Evolutionary conservation across 2,329 filamentous ascomycete genomes (phyloP), one percentile per base, ranked within the genome.

Genomic region (Eurotiales sp.): DNA sequence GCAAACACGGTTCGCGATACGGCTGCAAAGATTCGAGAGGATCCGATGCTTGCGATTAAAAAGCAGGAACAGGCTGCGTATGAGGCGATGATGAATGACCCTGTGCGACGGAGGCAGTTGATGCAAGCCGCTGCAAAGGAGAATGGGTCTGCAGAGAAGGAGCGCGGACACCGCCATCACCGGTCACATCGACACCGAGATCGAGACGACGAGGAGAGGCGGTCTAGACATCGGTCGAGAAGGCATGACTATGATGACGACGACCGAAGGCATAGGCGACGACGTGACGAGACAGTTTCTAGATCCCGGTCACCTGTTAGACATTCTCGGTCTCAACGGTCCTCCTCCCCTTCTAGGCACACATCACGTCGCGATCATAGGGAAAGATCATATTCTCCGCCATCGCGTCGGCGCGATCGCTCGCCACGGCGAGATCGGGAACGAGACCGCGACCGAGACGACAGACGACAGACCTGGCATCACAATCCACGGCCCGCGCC

Each of bases 31-130:
- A 85, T 97, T 42, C 80, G 90, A 57, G 88, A 95, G 58, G 93
- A 99, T 65, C 93, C 93, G 0, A 78, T 99, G 62, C 75, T 97
- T 29, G 89, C 91, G 21, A 96, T 99, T 68, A 96, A 95, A 77
- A 87, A 85, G 66, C 87, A 95, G 65, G 91, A 97, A 66, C 88
- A 92, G 68, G 85, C 85, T 23, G 85, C 87, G 1, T 89, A 90
- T 65, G 82, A 90, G 52, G 69, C 67, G 19, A 67, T 70, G 64
- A 72, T 77, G 54, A 76, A 74, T 48, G 72, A 76, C 57, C 65
- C 72, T 8, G 59, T 70, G 21, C 67, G 69, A 34, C 60, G 67
- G 47, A 64, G 60, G 53, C 82, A 88, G 62, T 66, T 95, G 27
- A 76, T 93, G 57, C 75, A 78, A 50, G 76, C 74, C n/a, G 71